phyloP scores from a whole-genome alignment of 208 protist species.

The Histomonas meleagridis region DNA sequence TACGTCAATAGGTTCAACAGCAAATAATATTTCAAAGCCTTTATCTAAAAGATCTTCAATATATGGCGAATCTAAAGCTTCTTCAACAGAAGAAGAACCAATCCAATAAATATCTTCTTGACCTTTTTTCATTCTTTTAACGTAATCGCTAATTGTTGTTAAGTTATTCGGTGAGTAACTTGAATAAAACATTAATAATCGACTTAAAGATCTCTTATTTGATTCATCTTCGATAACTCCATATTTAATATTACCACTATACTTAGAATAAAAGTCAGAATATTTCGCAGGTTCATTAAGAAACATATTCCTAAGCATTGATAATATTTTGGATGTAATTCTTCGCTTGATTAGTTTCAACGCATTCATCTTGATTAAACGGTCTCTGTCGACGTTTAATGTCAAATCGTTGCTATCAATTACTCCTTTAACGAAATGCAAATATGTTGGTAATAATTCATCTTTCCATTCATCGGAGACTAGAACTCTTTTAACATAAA shows the following conservation, averaged over 20 bases:
- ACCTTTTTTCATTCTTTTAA: conserved; percentile 47
- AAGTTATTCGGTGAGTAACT: conserved; percentile 64
- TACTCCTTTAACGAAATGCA: conserved; percentile 78
- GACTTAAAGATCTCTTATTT: conserved; percentile 80
- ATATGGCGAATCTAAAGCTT: conserved; percentile 44
- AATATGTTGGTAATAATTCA: conserved; percentile 25
- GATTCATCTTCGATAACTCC: conserved; percentile 85
- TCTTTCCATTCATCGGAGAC: conserved; percentile 71
- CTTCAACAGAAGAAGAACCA: conserved; percentile 43
- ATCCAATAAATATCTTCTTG: conserved; percentile 55
- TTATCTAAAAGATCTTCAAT: conserved; percentile 43
- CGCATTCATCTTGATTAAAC: conserved; percentile 87
- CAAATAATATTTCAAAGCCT: conserved; percentile 49
- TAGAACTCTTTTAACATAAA: conserved; percentile 94
- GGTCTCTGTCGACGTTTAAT: conserved; percentile 96
- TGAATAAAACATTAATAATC: conserved; percentile 73
- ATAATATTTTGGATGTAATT: conserved; percentile 74
- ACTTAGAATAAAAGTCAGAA: conserved; percentile 76
- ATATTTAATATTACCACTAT: conserved; percentile 84
- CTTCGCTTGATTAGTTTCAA: conserved; percentile 88
- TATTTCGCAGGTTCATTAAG: conserved; percentile 62
- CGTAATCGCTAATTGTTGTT: conserved; percentile 83
- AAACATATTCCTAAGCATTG: conserved; percentile 63
- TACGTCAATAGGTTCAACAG: conserved; percentile 48
- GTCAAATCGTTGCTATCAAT: conserved; percentile 97